These are phyloP conservation scores for Papilionanthe hybrid DNA, from an alignment of 116 monocot species.

Conservation along the genomic window DNA sequence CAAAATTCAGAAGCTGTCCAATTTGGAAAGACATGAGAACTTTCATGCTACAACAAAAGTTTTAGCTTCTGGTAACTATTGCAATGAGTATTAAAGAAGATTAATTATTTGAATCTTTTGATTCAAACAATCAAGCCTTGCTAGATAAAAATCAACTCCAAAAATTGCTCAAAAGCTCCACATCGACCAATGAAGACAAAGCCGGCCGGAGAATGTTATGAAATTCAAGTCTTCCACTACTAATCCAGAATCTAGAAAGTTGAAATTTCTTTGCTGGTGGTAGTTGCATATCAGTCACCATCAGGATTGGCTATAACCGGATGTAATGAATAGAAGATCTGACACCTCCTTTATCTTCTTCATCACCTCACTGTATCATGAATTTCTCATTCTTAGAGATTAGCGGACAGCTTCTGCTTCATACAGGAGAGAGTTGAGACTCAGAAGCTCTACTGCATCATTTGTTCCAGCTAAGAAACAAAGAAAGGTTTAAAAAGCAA, in stretches of 20 bases:
- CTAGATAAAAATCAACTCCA: no score
- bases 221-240: background rate
- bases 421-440: conserved; percentile 18
- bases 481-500: background rate
- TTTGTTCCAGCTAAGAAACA: conserved; percentile 67
- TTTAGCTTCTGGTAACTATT: no score
- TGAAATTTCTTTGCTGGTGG: background rate
- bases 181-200: no score
- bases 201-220: no score
- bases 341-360: background rate
- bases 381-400: background rate
- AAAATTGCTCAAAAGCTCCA: no score
- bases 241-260: background rate
- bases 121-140: no score
- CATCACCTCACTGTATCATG: background rate
- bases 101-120: no score
- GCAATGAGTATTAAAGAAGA: no score
- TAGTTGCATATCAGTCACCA: background rate
- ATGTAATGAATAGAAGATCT: background rate
- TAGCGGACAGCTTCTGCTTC: background rate
- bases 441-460: conserved; percentile 45
- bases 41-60: no score
- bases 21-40: no score
- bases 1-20: no score
- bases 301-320: background rate